Evolutionary conservation across 1,284 basidiomycete genomes (phyloP).

Genomic region (Cutaneotrichosporon dermatis): DNA sequence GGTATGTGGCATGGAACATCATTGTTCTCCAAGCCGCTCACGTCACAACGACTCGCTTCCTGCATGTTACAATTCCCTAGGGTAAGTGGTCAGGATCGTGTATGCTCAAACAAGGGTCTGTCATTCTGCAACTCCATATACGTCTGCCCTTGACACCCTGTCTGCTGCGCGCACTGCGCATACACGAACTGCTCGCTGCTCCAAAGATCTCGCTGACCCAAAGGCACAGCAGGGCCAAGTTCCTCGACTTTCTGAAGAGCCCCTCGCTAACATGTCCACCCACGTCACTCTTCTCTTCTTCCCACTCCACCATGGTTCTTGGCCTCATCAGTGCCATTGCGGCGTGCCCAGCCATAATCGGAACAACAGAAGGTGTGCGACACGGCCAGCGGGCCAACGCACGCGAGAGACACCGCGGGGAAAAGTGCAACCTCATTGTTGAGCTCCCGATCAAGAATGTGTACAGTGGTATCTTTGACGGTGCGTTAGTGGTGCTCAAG

Average conservation of each 20-base stretch:
- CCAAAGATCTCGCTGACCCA: not conserved
- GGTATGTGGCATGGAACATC: not conserved
- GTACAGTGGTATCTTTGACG: slow-evolving; percentile 20
- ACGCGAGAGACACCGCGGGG: slow-evolving; percentile 18
- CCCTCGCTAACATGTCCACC: not conserved
- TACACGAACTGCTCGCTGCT: too few species aligned
- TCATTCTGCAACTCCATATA: not conserved
- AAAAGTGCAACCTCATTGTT: slow-evolving; percentile 17
- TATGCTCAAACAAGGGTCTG: not conserved
- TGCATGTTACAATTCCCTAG: not conserved
- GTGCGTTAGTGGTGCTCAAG: slow-evolving; percentile 16
- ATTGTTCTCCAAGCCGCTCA: not conserved
- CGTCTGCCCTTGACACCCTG: not conserved
- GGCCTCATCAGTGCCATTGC: slow-evolving; percentile 21
- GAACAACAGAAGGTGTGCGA: slow-evolving; percentile 21
- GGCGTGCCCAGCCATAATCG: slow-evolving; percentile 22
- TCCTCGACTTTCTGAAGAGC: not conserved
- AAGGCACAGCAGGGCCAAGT: too few species aligned
- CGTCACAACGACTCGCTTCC: not conserved
- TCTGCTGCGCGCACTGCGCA: not conserved
- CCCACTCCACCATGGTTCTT: slow-evolving; percentile 17
- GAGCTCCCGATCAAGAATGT: slow-evolving; percentile 10
- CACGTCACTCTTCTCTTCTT: not conserved
- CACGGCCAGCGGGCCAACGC: slow-evolving; percentile 22
- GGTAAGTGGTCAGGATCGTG: not conserved